Evolutionary conservation across 2,329 filamentous ascomycete species (phyloP).

Genomic region (Dothidotthia symphoricarpi): DNA sequence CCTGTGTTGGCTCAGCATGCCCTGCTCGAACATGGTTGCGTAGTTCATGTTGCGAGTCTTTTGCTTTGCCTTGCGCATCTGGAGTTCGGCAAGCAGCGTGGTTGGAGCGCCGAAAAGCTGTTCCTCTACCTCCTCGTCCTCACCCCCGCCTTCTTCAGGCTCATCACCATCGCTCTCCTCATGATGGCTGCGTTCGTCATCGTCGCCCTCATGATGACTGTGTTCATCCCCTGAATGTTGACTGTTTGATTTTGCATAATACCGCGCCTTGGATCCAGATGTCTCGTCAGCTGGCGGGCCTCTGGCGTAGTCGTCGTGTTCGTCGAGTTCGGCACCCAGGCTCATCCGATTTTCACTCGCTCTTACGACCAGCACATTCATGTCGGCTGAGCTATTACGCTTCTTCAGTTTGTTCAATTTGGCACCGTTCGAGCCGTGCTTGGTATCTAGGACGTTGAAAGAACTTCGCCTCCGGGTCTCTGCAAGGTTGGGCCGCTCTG

Average conservation of each 20-base stretch:
- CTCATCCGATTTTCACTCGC: constrained; percentile 40
- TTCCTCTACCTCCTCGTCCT: constrained; percentile 41
- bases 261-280: constrained; percentile 13
- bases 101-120: constrained; percentile 72
- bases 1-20: constrained; percentile 66
- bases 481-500: constrained; percentile 20
- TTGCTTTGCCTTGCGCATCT: constrained; percentile 85
- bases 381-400: constrained; percentile 41
- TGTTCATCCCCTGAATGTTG: constrained; percentile 14
- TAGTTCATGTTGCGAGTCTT: constrained; percentile 73
- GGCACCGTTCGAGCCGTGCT: constrained; percentile 39
- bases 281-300: constrained; percentile 25
- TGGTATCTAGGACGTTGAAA: constrained; percentile 38
- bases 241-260: too few species aligned
- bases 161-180: constrained; percentile 19
- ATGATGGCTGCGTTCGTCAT: constrained; percentile 17
- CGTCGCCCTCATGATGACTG: constrained; percentile 38
- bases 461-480: constrained; percentile 40
- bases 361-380: constrained; percentile 35
- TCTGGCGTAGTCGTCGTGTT: constrained; percentile 31
- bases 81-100: constrained; percentile 87
- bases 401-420: constrained; percentile 44
- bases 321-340: constrained; percentile 34
- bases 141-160: constrained; percentile 31
- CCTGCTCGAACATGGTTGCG: constrained; percentile 63